Conservation (phyloP, 768 basidiomycete genomes). For the Chiua virens region DNA sequence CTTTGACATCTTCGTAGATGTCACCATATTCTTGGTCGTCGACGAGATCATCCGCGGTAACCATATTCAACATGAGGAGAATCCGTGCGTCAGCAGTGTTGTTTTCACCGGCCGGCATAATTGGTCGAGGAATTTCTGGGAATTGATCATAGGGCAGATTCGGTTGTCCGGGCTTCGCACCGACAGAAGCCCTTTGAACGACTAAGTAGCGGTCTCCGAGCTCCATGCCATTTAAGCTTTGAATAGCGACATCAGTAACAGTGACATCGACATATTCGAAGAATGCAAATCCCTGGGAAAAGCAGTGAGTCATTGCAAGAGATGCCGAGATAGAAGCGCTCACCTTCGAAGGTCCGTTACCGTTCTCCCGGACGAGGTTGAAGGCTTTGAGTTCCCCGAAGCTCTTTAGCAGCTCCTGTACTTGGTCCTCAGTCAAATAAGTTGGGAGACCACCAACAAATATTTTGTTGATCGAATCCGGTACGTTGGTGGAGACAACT, state of each 20-base stretch:
- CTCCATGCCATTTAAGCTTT: constrained; percentile 96
- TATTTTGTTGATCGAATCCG: constrained; percentile 96
- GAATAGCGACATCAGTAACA: constrained; percentile 94
- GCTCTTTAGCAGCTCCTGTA: constrained; percentile 94
- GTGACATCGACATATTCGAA: constrained; percentile 92
- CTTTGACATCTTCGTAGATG: constrained; percentile 90
- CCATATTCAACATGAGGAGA: constrained; percentile 98
- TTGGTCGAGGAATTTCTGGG: constrained; percentile 82
- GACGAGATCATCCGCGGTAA: constrained; percentile 85
- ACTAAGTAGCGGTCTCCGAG: constrained; percentile 94
- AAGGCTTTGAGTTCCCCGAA: constrained; percentile 98
- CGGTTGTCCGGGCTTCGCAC: constrained; percentile 72
- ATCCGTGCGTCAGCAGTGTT: constrained; percentile 68
- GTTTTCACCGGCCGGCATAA: constrained; percentile 80
- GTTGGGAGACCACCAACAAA: constrained; percentile 95
- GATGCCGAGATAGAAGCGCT: constrained; percentile 6
- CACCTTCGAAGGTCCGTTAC: constrained; percentile 86
- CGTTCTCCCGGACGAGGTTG: constrained; percentile 95
- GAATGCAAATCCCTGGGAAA: constrained; percentile 90
- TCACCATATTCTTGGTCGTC: constrained; percentile 94
- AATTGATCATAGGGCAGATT: constrained; percentile 77
- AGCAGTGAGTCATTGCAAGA: not conserved
- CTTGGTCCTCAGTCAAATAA: constrained; percentile 97
- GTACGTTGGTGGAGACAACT: constrained; percentile 94
- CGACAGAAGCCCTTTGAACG: constrained; percentile 95